Percentiles rank a stretch among this genome's conserved stretches.
Conservation (phyloP, 2,329 filamentous ascomycete species). For the Pleomassaria siparia region DNA sequence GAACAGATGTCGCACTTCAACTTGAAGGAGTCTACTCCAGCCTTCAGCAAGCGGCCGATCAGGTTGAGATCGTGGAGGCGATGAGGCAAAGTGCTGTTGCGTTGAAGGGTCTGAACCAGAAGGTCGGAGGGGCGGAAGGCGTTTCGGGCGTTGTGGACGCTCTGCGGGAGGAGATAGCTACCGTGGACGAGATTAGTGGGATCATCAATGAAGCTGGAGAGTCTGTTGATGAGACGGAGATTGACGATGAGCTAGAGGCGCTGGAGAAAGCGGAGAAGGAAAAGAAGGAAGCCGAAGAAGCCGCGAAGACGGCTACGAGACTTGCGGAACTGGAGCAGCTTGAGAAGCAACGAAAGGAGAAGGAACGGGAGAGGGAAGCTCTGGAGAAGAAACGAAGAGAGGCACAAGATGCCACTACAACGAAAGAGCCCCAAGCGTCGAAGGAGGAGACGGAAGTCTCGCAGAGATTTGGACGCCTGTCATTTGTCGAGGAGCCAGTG, state of each 20-base stretch:
- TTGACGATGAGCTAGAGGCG: constrained; percentile 83
- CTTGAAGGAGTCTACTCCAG: constrained; percentile 81
- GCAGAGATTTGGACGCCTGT: constrained; percentile 11
- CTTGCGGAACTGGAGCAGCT: constrained; percentile 36
- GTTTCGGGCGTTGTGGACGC: constrained; percentile 76
- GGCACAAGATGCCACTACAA: constrained; percentile 58
- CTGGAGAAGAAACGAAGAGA: constrained; percentile 61
- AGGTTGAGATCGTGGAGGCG: constrained; percentile 78
- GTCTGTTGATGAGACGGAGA: constrained; percentile 72
- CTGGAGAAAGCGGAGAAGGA: constrained; percentile 74
- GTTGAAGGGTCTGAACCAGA: constrained; percentile 70
- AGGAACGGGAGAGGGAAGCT: constrained; percentile 44
- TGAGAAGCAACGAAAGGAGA: constrained; percentile 32
- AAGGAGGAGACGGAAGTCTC: constrained; percentile 54
- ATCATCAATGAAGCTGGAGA: constrained; percentile 66
- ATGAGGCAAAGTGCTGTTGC: constrained; percentile 78
- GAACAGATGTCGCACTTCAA: constrained; percentile 73
- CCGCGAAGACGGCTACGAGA: constrained; percentile 55
- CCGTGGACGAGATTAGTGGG: constrained; percentile 72
- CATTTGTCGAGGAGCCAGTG: constrained; percentile 8
- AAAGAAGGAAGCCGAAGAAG: constrained; percentile 64
- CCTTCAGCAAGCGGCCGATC: constrained; percentile 82
- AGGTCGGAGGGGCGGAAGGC: constrained; percentile 73
- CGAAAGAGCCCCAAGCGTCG: constrained; percentile 48
- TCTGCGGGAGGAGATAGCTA: constrained; percentile 76